These are phyloP conservation scores for Pestalotiopsis sp. DNA, from an alignment of 2,329 filamentous ascomycete species.

Conservation along the genomic window DNA sequence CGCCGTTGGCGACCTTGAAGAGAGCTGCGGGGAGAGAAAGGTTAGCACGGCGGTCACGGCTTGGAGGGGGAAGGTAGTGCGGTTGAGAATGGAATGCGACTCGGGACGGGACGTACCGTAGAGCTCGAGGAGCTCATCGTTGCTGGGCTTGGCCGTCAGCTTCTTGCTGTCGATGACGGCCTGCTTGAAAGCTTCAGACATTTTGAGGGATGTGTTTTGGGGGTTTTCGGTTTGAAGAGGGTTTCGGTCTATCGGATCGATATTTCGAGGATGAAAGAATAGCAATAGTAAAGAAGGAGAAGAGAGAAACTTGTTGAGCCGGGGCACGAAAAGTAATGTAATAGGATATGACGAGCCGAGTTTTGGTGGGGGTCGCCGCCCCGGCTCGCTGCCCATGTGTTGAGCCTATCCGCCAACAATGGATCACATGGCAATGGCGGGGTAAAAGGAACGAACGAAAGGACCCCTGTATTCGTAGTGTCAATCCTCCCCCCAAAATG, in stretches of 20 bases:
- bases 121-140: slow-evolving; percentile 67
- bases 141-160: slow-evolving; percentile 65
- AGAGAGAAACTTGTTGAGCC: not conserved
- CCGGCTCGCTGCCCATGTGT: not conserved
- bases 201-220: slow-evolving; percentile 19
- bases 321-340: not conserved
- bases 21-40: slow-evolving; percentile 43
- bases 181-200: slow-evolving; percentile 51
- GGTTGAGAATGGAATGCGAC: not conserved
- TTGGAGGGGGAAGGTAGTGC: not conserved
- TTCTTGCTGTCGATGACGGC: slow-evolving; percentile 68
- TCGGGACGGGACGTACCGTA: slow-evolving; percentile 50
- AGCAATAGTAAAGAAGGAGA: not conserved
- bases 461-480: not conserved
- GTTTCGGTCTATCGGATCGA: no score
- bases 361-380: not conserved
- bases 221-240: not conserved
- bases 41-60: not conserved
- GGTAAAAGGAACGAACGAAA: not conserved
- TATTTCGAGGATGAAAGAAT: not conserved
- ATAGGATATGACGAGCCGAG: not conserved
- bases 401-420: not conserved
- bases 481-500: no score
- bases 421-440: not conserved
- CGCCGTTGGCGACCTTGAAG: slow-evolving; percentile 60